These are phyloP conservation scores for Urostyla sp. DNA, from an alignment of 73 alveolate genomes.

Conservation along the genomic window DNA sequence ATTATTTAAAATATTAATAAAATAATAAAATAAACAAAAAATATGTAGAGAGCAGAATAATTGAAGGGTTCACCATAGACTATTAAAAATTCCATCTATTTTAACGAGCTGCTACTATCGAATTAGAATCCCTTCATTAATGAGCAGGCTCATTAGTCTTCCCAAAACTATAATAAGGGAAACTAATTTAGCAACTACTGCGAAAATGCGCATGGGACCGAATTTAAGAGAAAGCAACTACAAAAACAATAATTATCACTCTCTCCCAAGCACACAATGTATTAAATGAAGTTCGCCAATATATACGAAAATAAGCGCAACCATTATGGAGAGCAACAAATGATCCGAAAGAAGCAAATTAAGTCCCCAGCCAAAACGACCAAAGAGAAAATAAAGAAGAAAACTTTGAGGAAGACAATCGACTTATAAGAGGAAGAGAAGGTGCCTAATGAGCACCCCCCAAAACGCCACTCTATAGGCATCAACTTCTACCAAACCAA, in stretches of 20 bases:
- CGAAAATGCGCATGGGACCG: not conserved
- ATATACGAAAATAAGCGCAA: too few relatives aligned
- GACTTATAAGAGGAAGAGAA: conserved; percentile 42
- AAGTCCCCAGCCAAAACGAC: not conserved
- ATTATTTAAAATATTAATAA: conserved; percentile 37
- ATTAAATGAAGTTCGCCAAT: too few relatives aligned
- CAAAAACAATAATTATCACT: not conserved
- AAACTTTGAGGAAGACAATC: not conserved
- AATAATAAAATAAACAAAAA: conserved; percentile 30
- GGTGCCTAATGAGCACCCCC: conserved; percentile 57
- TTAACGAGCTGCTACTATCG: too few relatives aligned
- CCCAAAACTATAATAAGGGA: not conserved
- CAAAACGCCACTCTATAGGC: conserved; percentile 11
- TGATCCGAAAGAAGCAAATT: not conserved
- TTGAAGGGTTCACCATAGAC: too few relatives aligned
- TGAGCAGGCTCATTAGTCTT: not conserved
- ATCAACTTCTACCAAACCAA: conserved; percentile 33
- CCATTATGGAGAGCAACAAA: not conserved
- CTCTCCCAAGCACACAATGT: not conserved
- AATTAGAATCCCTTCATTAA: not conserved
- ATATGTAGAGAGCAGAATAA: too few relatives aligned
- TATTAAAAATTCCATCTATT: too few relatives aligned
- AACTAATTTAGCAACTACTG: not conserved
- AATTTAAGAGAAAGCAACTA: not conserved
- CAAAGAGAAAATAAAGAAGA: not conserved